A percentile compares a stretch with the other conserved stretches of the same genome.
phyloP scores from a whole-genome alignment of 1,284 basidiomycete species.

The Pseudozyma sp. region DNA sequence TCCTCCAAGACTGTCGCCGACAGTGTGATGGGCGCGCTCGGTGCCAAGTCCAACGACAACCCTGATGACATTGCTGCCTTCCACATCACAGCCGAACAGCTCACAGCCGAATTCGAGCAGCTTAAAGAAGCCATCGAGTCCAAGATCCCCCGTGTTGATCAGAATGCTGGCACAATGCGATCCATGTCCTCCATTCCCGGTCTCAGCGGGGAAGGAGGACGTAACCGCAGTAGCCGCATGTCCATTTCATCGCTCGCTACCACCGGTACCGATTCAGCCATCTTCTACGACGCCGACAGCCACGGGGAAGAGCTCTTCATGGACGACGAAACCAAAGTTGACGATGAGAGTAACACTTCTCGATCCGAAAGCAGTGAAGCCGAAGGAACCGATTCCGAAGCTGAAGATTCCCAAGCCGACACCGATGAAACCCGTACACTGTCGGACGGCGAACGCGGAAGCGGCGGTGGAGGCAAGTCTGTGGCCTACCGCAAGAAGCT shows the following conservation, averaged over 20 bases:
- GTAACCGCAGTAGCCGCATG: conserved; percentile 29
- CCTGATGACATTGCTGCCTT: conserved; percentile 41
- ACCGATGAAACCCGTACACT: conserved; percentile 36
- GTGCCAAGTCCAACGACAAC: conserved; percentile 28
- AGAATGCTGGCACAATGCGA: conserved; percentile 50
- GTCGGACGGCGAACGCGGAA: conserved; percentile 11
- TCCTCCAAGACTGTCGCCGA: conserved; percentile 20
- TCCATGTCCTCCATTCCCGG: conserved; percentile 37
- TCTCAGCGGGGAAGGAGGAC: neutral
- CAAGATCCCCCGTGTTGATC: conserved; percentile 47
- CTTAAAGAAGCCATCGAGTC: conserved; percentile 49
- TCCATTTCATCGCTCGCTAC: conserved; percentile 55
- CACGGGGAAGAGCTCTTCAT: conserved; percentile 50
- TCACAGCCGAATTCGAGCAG: conserved; percentile 57
- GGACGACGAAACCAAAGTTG: conserved; percentile 46
- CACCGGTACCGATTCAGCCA: conserved; percentile 55
- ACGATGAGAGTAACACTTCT: conserved; percentile 48
- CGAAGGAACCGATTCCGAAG: conserved; percentile 66
- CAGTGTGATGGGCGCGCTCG: conserved; percentile 35
- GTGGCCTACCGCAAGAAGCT: conserved; percentile 71
- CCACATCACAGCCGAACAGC: conserved; percentile 40
- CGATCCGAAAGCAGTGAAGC: conserved; percentile 61
- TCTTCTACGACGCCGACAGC: conserved; percentile 65
- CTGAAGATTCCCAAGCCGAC: conserved; percentile 50
- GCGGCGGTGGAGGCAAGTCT: conserved; percentile 1